A percentile compares a stretch with the other conserved stretches of the same genome.
phyloP scores from a whole-genome alignment of 2,329 filamentous ascomycete species.

The Colletotrichum coccodes region DNA sequence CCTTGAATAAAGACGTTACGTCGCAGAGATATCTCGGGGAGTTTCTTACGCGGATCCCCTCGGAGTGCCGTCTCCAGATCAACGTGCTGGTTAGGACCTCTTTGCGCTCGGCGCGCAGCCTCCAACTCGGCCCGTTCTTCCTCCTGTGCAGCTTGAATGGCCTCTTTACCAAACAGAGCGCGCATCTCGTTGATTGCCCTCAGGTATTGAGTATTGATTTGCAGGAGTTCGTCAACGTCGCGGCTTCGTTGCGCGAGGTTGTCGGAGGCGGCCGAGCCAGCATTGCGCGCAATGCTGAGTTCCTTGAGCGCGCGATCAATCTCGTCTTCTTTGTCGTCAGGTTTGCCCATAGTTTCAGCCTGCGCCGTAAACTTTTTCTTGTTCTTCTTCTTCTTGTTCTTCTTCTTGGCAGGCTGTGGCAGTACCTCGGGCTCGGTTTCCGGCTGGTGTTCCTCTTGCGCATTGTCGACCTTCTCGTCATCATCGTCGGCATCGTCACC shows the following conservation, averaged over 20 bases:
- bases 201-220: constrained; percentile 74
- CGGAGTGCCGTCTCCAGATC: constrained; percentile 67
- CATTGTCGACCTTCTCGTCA: constrained; percentile 44
- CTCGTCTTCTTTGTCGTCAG: constrained; percentile 55
- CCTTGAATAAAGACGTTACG: constrained; percentile 88
- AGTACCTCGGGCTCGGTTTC: constrained; percentile 34
- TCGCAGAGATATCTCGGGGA: constrained; percentile 77
- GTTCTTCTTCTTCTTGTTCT: constrained; percentile 51
- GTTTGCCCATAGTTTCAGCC: constrained; percentile 25
- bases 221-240: constrained; percentile 51
- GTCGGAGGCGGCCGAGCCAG: constrained; percentile 32
- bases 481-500: constrained; percentile 49
- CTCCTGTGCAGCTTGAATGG: constrained; percentile 63
- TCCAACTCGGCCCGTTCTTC: constrained; percentile 58
- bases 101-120: constrained; percentile 45
- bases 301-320: constrained; percentile 65
- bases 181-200: constrained; percentile 94
- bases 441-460: constrained; percentile 35
- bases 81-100: constrained; percentile 57
- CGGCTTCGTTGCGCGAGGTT: constrained; percentile 22
- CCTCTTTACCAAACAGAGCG: constrained; percentile 65
- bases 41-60: constrained; percentile 67
- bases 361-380: constrained; percentile 41
- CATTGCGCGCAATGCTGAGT: constrained; percentile 50
- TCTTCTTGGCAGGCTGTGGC: constrained; percentile 41